Evolutionary conservation across 495 filamentous ascomycete genomes (phyloP), one percentile per base, ranked within the genome.

Genomic region (Xylaria palmicola): DNA sequence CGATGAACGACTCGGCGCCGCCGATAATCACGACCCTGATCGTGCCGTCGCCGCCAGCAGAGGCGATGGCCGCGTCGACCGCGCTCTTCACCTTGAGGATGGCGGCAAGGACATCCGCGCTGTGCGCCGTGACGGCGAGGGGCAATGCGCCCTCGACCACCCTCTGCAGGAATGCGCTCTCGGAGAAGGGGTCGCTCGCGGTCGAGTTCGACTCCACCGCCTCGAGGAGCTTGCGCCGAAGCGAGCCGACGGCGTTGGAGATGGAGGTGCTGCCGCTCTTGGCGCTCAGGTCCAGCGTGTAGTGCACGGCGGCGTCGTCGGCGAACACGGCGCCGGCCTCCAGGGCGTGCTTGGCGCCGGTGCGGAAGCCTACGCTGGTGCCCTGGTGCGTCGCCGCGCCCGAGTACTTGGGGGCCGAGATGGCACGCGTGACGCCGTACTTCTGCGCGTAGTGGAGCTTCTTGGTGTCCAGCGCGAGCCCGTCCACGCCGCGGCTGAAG

Each of bases 401-500:
- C 1, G 54, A 55, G 56, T 74, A 75, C 36, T 63, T 70, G 7
- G 79, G 78, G 2, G 78, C 68, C 9, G 78, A 75, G 62, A 81
- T 80, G 39, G 75, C 78, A 44, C 74, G 72, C 15, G 79, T 80
- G 61, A 80, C 75, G 13, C 79, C 79, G 53, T 79, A 79, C 44
- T 70, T 65, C 60, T 74, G 66, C 1, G 77, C 72, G 1, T 66
- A 69, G 40, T 73, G 69, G 1, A 79, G 69, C 70, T 81, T 81
- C 62, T 76, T 77, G 24, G 65, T 74, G 32, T 79, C 78, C 2
- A 81, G 66, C 0, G 70, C 65, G 6, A 81, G 76, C 1, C 75
- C 79, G 29, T 81, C 79, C 13, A 75, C 68, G n/a, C 62, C 79
- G 12, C 79, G 79, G 40, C 73, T 76, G 62, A 81, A 81, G 27